Conservation (phyloP, 768 basidiomycete genomes). For the Rhodotorula toruloides region DNA sequence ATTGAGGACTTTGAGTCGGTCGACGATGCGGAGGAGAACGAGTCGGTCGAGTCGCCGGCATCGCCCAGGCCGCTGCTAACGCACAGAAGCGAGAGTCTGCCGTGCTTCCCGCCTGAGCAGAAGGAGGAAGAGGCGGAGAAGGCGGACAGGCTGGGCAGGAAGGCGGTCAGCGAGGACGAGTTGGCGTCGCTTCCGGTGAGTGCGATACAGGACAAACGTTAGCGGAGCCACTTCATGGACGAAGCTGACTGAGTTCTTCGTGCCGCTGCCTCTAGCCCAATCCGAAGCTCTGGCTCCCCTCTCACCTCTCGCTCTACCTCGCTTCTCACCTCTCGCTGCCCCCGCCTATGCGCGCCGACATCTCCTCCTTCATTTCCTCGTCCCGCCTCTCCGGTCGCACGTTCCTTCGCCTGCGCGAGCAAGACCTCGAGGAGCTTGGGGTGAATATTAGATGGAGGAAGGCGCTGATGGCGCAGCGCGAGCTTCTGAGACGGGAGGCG, state of each 20-base stretch:
- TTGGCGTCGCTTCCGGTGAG: conserved; percentile 25
- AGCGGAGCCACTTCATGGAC: background rate
- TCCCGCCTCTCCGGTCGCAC: conserved; percentile 35
- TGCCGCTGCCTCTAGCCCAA: conserved; percentile 13
- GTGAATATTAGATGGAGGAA: conserved; percentile 36
- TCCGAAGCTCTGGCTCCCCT: conserved; percentile 38
- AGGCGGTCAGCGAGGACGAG: conserved; percentile 1
- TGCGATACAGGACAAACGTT: no score
- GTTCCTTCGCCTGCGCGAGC: conserved; percentile 37
- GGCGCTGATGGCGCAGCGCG: conserved; percentile 23
- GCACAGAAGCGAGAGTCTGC: conserved; percentile 33
- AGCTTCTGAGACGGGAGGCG: conserved; percentile 23
- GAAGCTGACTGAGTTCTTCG: background rate
- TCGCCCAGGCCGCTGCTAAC: background rate
- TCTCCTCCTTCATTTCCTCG: conserved; percentile 35
- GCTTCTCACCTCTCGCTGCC: conserved; percentile 33
- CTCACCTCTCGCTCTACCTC: conserved; percentile 40
- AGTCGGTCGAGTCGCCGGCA: background rate
- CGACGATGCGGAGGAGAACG: background rate
- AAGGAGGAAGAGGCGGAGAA: background rate
- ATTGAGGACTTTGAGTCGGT: background rate
- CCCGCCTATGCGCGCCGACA: conserved; percentile 34
- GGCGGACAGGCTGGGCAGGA: background rate
- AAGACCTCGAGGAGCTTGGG: conserved; percentile 38
- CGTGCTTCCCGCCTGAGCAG: conserved; percentile 11